These are phyloP conservation scores for Eimeria zaria DNA, from an alignment of 169 alveolate species.

Conservation along the genomic window DNA sequence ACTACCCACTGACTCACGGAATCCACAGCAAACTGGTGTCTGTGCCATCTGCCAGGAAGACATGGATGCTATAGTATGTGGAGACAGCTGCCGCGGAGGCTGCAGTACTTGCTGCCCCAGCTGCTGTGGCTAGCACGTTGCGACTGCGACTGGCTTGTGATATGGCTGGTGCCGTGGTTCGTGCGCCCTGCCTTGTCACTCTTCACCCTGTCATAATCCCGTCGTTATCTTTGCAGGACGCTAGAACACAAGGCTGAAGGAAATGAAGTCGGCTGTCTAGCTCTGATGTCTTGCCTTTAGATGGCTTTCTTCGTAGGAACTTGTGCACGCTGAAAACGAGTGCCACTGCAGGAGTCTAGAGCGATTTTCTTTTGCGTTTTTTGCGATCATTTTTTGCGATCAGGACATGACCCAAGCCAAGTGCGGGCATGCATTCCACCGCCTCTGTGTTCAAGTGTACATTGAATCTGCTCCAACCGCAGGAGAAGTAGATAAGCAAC, in stretches of 20 bases:
- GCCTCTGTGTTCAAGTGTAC: constrained; percentile 91
- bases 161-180: not conserved
- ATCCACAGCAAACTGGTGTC: constrained; percentile 80
- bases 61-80: constrained; percentile 43
- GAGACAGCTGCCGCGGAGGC: not conserved
- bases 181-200: not conserved
- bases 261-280: not conserved
- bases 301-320: not conserved
- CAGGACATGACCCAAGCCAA: constrained; percentile 87
- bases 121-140: not conserved
- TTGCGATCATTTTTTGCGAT: no score
- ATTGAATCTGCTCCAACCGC: constrained; percentile 89
- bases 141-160: not conserved
- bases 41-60: constrained; percentile 91
- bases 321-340: not conserved
- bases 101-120: not conserved
- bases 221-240: not conserved
- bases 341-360: not conserved
- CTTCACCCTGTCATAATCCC: not conserved
- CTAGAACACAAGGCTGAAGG: not conserved
- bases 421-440: constrained; percentile 94
- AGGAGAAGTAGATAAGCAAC: constrained; percentile 44
- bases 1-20: constrained; percentile 87
- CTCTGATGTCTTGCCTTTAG: not conserved
- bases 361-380: not conserved